A percentile compares a stretch with the other conserved stretches of the same genome.
Evolutionary conservation across 768 basidiomycete genomes (phyloP).

Genomic region (Lenzites betulinus): DNA sequence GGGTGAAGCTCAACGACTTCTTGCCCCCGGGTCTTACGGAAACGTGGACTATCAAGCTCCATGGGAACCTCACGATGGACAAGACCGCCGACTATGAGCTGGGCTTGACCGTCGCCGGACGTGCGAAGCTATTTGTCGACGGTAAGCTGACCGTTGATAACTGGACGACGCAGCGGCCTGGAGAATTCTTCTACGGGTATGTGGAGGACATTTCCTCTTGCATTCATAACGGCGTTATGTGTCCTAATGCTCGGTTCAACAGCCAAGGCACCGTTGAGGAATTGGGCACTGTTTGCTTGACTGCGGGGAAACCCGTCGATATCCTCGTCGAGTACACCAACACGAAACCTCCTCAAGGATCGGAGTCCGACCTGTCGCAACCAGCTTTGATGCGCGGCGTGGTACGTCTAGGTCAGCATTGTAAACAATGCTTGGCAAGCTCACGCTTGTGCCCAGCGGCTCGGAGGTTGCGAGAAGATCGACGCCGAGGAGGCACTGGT

Average conservation of each 20-base stretch:
- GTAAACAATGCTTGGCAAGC: not conserved
- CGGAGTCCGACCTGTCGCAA: conserved; percentile 52
- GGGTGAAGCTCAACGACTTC: conserved; percentile 69
- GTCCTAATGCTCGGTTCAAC: not conserved
- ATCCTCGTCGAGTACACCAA: conserved; percentile 69
- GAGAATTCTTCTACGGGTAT: conserved; percentile 72
- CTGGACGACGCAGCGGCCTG: conserved; percentile 66
- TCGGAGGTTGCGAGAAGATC: conserved; percentile 67
- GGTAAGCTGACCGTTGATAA: conserved; percentile 66
- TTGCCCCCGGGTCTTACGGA: conserved; percentile 54
- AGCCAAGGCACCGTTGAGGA: conserved; percentile 70
- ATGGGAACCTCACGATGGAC: conserved; percentile 52
- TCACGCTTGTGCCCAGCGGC: conserved; percentile 42
- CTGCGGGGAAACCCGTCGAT: conserved; percentile 48
- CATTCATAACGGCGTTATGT: not conserved
- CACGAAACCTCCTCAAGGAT: conserved; percentile 48
- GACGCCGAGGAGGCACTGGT: conserved; percentile 57
- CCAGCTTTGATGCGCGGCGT: conserved; percentile 72
- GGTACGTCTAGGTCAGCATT: conserved; percentile 38
- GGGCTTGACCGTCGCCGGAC: conserved; percentile 64
- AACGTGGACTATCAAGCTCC: conserved; percentile 59
- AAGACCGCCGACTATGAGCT: conserved; percentile 55
- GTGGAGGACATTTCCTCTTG: conserved; percentile 13
- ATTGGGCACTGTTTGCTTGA: conserved; percentile 50
- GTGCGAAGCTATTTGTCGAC: conserved; percentile 65